phyloP scores from a whole-genome alignment of 257 asterid genomes.

The Solanum piurae region DNA sequence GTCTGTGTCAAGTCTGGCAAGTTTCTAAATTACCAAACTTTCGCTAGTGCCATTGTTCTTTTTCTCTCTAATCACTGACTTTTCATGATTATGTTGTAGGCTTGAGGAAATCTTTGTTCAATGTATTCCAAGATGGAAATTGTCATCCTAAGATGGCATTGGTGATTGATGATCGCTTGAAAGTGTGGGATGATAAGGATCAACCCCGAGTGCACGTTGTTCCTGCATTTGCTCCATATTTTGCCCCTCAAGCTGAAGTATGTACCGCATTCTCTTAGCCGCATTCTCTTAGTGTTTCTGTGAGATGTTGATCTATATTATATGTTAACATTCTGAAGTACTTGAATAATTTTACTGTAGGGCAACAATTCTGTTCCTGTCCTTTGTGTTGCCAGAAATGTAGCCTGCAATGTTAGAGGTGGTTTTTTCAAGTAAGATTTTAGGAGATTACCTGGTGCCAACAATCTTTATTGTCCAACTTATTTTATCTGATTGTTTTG shows the following conservation, averaged over 20 bases:
- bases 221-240: slow-evolving; percentile 97
- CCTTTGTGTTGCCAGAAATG: slow-evolving; percentile 94
- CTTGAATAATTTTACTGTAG: slow-evolving; percentile 25
- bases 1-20: slow-evolving; percentile 93
- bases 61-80: not conserved
- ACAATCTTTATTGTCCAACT: not conserved
- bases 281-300: not conserved
- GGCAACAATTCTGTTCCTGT: slow-evolving; percentile 77
- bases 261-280: not conserved
- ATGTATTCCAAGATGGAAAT: slow-evolving; percentile 77
- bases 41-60: not conserved
- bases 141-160: slow-evolving; percentile 97
- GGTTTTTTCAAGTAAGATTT: slow-evolving; percentile 88
- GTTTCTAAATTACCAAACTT: slow-evolving; percentile 5
- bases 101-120: slow-evolving; percentile 67
- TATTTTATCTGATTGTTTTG: not conserved
- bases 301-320: not conserved
- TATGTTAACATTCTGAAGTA: slow-evolving; percentile 7
- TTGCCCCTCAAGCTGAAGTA: slow-evolving; percentile 98
- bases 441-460: not conserved
- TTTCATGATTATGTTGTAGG: slow-evolving; percentile 30
- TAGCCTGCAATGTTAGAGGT: slow-evolving; percentile 96
- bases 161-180: slow-evolving; percentile 94
- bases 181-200: slow-evolving; percentile 97
- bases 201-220: slow-evolving; percentile 96